Evolutionary conservation across 1,139 yeast species (phyloP).

Genomic region (Komagataea norvegica): DNA sequence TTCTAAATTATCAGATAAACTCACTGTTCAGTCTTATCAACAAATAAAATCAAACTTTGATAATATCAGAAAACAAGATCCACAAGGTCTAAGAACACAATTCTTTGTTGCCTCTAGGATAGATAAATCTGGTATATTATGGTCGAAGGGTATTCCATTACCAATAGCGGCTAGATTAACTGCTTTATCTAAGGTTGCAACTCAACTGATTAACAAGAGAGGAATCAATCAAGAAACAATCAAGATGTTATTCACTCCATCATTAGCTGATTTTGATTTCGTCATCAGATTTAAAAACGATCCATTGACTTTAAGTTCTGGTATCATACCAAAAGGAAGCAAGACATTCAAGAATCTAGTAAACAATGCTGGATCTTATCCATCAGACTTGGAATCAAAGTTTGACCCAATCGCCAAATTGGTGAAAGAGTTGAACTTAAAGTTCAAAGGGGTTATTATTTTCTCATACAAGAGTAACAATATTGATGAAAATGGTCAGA

Average conservation of each 20-base stretch:
- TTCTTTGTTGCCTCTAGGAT: slow-evolving; percentile 77
- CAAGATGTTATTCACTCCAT: slow-evolving; percentile 67
- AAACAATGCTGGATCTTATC: slow-evolving; percentile 28
- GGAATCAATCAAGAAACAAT: slow-evolving; percentile 46
- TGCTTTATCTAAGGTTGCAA: slow-evolving; percentile 76
- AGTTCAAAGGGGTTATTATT: slow-evolving; percentile 48
- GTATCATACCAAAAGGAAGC: slow-evolving; percentile 36
- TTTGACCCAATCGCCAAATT: slow-evolving; percentile 55
- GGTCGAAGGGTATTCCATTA: slow-evolving; percentile 68
- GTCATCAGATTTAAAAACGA: slow-evolving; percentile 54
- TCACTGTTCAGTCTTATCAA: slow-evolving; percentile 60
- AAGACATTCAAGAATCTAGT: slow-evolving; percentile 65
- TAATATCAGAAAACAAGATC: slow-evolving; percentile 68
- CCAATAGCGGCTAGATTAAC: slow-evolving; percentile 87
- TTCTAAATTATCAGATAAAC: slow-evolving; percentile 50
- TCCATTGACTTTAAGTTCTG: slow-evolving; percentile 45
- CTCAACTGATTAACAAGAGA: slow-evolving; percentile 43
- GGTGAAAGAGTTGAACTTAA: slow-evolving; percentile 50
- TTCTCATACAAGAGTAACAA: slow-evolving; percentile 57
- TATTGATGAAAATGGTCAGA: slow-evolving; percentile 45
- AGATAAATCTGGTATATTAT: slow-evolving; percentile 78
- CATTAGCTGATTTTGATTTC: slow-evolving; percentile 79
- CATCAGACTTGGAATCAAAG: slow-evolving; percentile 32
- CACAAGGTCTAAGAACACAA: slow-evolving; percentile 73
- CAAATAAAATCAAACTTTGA: slow-evolving; percentile 59